A percentile compares a stretch with the other conserved stretches of the same genome.
These are phyloP conservation scores for Vaccinium corymbosum DNA, from an alignment of 148 eudicot species.

Conservation along the genomic window DNA sequence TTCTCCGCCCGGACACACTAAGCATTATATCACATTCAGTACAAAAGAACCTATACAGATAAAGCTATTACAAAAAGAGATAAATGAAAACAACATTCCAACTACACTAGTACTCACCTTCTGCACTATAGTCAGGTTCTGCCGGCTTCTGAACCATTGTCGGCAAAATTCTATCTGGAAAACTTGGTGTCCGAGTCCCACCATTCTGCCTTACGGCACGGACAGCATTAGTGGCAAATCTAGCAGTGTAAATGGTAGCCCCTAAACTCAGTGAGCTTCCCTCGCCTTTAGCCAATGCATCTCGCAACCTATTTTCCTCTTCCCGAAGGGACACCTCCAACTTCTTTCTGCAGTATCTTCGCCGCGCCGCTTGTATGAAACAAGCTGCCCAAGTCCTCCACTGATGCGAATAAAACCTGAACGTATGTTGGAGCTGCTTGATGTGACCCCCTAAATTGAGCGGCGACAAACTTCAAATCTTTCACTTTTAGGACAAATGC, in stretches of 20 bases:
- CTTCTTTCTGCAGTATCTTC: slow-evolving; percentile 29
- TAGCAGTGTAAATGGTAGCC: slow-evolving; percentile 69
- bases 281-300: slow-evolving; percentile 50
- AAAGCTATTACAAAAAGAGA: too few relatives aligned
- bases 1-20: neutral
- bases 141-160: slow-evolving; percentile 74
- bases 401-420: slow-evolving; percentile 61
- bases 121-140: slow-evolving; percentile 71
- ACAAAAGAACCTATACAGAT: too few relatives aligned
- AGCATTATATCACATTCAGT: too few relatives aligned
- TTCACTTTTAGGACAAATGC: slow-evolving; percentile 57
- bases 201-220: slow-evolving; percentile 46
- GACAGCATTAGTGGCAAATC: slow-evolving; percentile 66
- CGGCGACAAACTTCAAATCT: slow-evolving; percentile 59
- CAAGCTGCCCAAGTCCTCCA: slow-evolving; percentile 81
- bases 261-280: slow-evolving; percentile 59
- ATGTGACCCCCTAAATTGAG: slow-evolving; percentile 54
- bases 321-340: slow-evolving; percentile 40
- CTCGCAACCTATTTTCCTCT: slow-evolving; percentile 63
- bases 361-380: slow-evolving; percentile 72
- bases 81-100: neutral
- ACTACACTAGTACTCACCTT: slow-evolving; percentile 42
- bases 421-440: slow-evolving; percentile 51
- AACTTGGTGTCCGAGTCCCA: slow-evolving; percentile 39
- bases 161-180: slow-evolving; percentile 54